Evolutionary conservation across 805 yeast species (phyloP).

Genomic region (Yarrowia osloensis): DNA sequence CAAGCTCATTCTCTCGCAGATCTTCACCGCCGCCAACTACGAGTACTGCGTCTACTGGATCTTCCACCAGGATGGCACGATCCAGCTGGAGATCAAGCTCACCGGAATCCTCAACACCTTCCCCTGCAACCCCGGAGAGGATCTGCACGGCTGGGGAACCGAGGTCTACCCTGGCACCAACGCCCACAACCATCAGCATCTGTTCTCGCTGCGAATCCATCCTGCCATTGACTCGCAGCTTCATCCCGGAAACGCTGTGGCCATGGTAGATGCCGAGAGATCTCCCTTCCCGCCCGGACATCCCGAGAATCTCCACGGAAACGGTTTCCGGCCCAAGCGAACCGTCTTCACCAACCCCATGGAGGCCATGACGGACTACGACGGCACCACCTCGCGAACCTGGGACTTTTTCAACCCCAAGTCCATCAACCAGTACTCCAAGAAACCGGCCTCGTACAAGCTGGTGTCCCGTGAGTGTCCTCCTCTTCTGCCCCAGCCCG

Average conservation of each 20-base stretch:
- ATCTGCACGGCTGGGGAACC: slow-evolving; percentile 76
- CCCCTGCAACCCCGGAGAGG: slow-evolving; percentile 59
- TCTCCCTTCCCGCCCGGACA: slow-evolving; percentile 57
- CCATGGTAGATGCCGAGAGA: slow-evolving; percentile 66
- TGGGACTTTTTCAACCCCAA: slow-evolving; percentile 60
- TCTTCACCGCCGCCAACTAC: slow-evolving; percentile 84
- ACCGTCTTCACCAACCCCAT: slow-evolving; percentile 35
- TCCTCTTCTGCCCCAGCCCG: slow-evolving; percentile 69
- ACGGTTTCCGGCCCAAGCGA: slow-evolving; percentile 67
- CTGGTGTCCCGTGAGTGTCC: slow-evolving; percentile 75
- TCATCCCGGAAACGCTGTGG: slow-evolving; percentile 63
- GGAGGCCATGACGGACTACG: slow-evolving; percentile 64
- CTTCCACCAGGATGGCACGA: slow-evolving; percentile 81
- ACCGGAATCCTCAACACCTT: slow-evolving; percentile 83
- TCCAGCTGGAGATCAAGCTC: slow-evolving; percentile 73
- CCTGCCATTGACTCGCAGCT: slow-evolving; percentile 62
- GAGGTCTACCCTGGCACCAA: slow-evolving; percentile 76
- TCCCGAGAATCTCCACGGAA: slow-evolving; percentile 73
- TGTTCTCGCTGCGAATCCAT: slow-evolving; percentile 74
- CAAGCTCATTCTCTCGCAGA: slow-evolving; percentile 71
- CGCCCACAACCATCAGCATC: slow-evolving; percentile 86
- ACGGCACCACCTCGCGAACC: slow-evolving; percentile 65
- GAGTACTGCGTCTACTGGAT: slow-evolving; percentile 85
- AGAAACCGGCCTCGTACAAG: slow-evolving; percentile 75
- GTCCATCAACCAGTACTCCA: slow-evolving; percentile 65